Base-by-base conservation (phyloP, 163 green algal genomes). In the Scenedesmus sp. region DNA sequence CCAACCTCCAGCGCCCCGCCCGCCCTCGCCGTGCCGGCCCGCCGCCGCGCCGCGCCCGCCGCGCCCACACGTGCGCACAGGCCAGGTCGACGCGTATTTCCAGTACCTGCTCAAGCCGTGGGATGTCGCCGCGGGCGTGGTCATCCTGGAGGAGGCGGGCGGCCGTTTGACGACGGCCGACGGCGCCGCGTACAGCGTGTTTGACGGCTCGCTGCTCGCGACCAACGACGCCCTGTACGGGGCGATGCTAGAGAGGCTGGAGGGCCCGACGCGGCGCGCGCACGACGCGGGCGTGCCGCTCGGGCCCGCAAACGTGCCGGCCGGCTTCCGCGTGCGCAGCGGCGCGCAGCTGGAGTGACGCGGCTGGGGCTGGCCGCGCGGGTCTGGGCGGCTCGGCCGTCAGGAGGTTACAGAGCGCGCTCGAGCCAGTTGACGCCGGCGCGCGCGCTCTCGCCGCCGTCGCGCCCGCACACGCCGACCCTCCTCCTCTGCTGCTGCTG, bases 171-270 rank as follows among this genome's bases (percentile, higher is more conserved):
- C 84, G 14, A 89, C 86, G 0, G 81, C 87, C 31, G 84, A 93
- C 24, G 90, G 90, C 18, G 58, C 81, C 14, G 82, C 91, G 17
- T 97, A 91, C 69, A 87, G 65, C 34, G 91, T 96, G 17, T 98
- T 97, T 81, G 89, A 95, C 60, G 76, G 91, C 36, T 94, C 87
- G 34, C 75, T 96, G n/a, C 53, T 98, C 14, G 93, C 93, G 0
- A 84, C 83, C 28, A 94, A 94, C 54, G 87, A 88, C 60, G 76
- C 74, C 3, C 45, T 97, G 39, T 93, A 95, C 51, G 72, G 88
- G 63, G 62, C 69, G 58, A 78, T 97, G 34, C 64, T 94, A 31
- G 75, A 72, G 20, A 60, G 87, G 33, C 91, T 84, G 2, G 85
- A 92, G 60, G 77, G 83, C 0, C 53, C 72, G 7, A 92, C 83